These are phyloP conservation scores for Chlorella vulgaris DNA, from an alignment of 139 green algal species.

Conservation along the genomic window DNA sequence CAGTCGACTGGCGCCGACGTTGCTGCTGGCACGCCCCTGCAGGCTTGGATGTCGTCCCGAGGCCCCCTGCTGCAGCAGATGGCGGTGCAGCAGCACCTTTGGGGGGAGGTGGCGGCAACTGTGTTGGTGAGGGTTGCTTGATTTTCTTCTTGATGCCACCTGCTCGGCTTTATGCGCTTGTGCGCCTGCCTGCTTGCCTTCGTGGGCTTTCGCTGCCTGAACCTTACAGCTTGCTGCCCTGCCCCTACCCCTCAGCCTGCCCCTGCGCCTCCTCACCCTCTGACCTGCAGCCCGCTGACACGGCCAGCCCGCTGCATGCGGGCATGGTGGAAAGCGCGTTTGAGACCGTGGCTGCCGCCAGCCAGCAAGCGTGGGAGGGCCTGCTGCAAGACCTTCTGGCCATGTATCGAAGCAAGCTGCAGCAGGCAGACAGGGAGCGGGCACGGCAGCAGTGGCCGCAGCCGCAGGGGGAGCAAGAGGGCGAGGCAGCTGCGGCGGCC, in stretches of 20 bases:
- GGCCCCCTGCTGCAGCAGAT: constrained; percentile 52
- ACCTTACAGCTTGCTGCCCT: too few relatives aligned
- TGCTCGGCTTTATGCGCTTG: too few relatives aligned
- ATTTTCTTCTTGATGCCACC: neutral
- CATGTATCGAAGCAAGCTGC: constrained; percentile 12
- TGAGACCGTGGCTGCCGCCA: neutral
- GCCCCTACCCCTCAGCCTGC: too few relatives aligned
- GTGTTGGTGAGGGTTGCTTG: constrained; percentile 1
- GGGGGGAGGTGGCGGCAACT: constrained; percentile 54
- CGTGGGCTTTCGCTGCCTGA: too few relatives aligned
- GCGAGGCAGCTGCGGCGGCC: neutral
- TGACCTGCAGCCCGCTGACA: constrained; percentile 11
- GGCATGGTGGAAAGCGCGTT: constrained; percentile 31
- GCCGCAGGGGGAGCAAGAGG: neutral
- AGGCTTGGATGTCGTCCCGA: constrained; percentile 69
- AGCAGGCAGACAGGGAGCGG: neutral
- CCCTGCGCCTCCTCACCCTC: too few relatives aligned
- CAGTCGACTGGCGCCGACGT: too few relatives aligned
- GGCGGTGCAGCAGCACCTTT: constrained; percentile 61
- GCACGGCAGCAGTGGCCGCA: neutral
- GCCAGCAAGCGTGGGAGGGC: constrained; percentile 29
- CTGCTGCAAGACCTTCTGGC: constrained; percentile 25
- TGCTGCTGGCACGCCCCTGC: constrained; percentile 26
- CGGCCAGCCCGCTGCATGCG: constrained; percentile 23
- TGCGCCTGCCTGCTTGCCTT: too few relatives aligned